Percentiles rank a stretch among this genome's conserved stretches.
Evolutionary conservation across 2,329 filamentous ascomycete genomes (phyloP).

Genomic region (Lecanosticta acicola): DNA sequence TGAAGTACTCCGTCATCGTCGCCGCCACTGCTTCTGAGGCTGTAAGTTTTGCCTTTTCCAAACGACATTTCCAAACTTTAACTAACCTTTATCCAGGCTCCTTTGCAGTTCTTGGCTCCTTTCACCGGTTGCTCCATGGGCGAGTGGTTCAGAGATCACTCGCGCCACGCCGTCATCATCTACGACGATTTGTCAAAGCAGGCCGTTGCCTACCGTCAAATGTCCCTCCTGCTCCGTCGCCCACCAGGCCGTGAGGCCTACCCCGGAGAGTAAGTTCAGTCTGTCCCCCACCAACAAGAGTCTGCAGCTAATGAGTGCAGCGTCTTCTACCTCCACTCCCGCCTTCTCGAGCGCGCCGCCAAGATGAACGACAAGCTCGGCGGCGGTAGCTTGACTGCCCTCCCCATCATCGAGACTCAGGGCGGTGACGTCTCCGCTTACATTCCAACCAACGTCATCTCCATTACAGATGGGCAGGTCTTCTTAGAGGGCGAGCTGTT

Average conservation of each 20-base stretch:
- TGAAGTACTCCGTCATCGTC: conserved; percentile 95
- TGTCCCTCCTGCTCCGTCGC: conserved; percentile 96
- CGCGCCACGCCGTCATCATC: conserved; percentile 83
- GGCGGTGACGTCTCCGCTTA: conserved; percentile 99
- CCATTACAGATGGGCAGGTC: conserved; percentile 98
- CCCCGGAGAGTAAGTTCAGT: conserved; percentile 68
- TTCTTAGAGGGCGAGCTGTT: conserved; percentile 98
- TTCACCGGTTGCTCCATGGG: conserved; percentile 48
- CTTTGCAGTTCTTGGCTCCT: conserved; percentile 9
- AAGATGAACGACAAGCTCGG: conserved; percentile 93
- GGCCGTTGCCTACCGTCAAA: conserved; percentile 70
- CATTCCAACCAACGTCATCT: conserved; percentile 99
- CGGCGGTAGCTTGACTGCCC: conserved; percentile 92
- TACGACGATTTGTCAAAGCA: conserved; percentile 97
- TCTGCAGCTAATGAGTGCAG: conserved; percentile 30
- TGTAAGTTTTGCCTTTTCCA: conserved; percentile 31
- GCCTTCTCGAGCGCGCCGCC: conserved; percentile 97
- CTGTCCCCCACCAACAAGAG: not conserved
- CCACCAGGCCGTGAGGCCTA: conserved; percentile 98
- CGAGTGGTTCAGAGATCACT: conserved; percentile 55
- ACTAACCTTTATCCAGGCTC: not conserved
- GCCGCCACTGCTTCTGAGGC: conserved; percentile 97
- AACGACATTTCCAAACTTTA: not conserved
- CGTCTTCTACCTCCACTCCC: conserved; percentile 98
- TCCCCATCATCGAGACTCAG: conserved; percentile 98